Conservation (phyloP, 176 grass and related monocot genomes). For the Juncus effusus region DNA sequence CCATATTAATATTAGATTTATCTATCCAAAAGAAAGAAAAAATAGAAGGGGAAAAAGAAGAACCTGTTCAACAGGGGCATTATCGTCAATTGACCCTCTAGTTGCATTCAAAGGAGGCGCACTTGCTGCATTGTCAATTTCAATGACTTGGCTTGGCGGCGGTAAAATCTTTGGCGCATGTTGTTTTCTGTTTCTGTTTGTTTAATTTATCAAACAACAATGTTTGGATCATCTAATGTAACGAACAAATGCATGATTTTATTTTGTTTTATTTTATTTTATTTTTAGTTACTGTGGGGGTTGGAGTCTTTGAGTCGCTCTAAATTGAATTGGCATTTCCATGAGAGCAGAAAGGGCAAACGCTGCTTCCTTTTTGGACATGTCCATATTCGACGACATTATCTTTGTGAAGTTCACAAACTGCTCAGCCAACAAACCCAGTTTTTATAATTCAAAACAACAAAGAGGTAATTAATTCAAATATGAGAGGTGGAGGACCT, state of each 20-base stretch:
- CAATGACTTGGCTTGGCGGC: slow-evolving; percentile 61
- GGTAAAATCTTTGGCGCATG: slow-evolving; percentile 53
- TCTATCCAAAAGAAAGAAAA: neutral
- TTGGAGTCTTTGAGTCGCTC: slow-evolving; percentile 64
- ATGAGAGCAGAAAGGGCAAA: slow-evolving; percentile 92
- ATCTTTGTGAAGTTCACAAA: slow-evolving; percentile 96
- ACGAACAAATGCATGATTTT: too few relatives aligned
- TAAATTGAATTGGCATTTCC: slow-evolving; percentile 96
- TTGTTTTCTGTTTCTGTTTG: slow-evolving; percentile 35
- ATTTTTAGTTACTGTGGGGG: slow-evolving; percentile 40
- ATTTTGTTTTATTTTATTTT: too few relatives aligned
- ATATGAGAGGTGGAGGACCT: slow-evolving; percentile 43
- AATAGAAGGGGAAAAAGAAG: slow-evolving; percentile 1
- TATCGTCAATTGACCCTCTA: slow-evolving; percentile 30
- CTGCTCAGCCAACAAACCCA: slow-evolving; percentile 34
- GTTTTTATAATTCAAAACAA: slow-evolving; percentile 7
- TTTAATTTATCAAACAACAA: too few relatives aligned
- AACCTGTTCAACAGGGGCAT: slow-evolving; percentile 52
- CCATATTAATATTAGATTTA: neutral
- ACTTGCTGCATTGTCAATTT: slow-evolving; percentile 49
- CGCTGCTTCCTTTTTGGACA: slow-evolving; percentile 77
- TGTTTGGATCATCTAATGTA: too few relatives aligned
- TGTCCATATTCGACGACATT: slow-evolving; percentile 64
- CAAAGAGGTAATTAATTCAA: neutral
- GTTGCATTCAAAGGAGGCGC: slow-evolving; percentile 27